phyloP scores from a whole-genome alignment of 2,329 filamentous ascomycete species.

The Fusarium chaquense region DNA sequence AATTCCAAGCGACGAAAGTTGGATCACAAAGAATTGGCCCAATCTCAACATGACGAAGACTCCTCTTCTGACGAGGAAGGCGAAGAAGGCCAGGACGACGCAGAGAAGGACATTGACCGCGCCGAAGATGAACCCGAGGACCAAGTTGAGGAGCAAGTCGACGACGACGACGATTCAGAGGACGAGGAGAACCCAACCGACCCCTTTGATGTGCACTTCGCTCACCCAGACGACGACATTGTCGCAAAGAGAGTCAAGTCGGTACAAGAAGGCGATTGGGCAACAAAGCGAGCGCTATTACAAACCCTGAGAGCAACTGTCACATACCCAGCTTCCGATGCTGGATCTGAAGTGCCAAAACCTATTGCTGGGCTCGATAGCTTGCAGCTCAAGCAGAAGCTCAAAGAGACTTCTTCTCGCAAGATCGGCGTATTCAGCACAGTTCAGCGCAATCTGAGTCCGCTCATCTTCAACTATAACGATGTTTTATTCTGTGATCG shows the following conservation, averaged over 20 bases:
- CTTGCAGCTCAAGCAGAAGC: slow-evolving; percentile 77
- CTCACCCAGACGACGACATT: slow-evolving; percentile 71
- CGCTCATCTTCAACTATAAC: slow-evolving; percentile 82
- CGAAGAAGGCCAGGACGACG: slow-evolving; percentile 55
- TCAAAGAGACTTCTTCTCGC: slow-evolving; percentile 67
- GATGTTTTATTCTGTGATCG: slow-evolving; percentile 84
- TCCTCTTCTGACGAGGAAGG: slow-evolving; percentile 52
- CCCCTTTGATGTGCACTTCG: slow-evolving; percentile 86
- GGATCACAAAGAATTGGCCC: slow-evolving; percentile 52
- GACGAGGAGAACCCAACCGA: slow-evolving; percentile 70
- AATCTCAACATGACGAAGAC: slow-evolving; percentile 40
- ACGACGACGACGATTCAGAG: slow-evolving; percentile 56
- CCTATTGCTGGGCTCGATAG: slow-evolving; percentile 57
- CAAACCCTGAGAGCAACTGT: slow-evolving; percentile 63
- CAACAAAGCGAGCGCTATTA: slow-evolving; percentile 59
- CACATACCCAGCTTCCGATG: slow-evolving; percentile 59
- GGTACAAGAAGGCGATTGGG: slow-evolving; percentile 64
- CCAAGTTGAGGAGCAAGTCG: slow-evolving; percentile 47
- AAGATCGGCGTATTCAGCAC: slow-evolving; percentile 69
- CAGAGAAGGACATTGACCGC: slow-evolving; percentile 59
- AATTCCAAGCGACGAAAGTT: slow-evolving; percentile 70
- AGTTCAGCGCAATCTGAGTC: slow-evolving; percentile 74
- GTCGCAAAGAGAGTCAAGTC: slow-evolving; percentile 66
- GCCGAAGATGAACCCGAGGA: slow-evolving; percentile 48
- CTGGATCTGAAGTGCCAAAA: slow-evolving; percentile 49